A percentile compares a stretch with the other conserved stretches of the same genome.
phyloP scores from a whole-genome alignment of 345 rosid genomes.

The Hypericum perforatum region DNA sequence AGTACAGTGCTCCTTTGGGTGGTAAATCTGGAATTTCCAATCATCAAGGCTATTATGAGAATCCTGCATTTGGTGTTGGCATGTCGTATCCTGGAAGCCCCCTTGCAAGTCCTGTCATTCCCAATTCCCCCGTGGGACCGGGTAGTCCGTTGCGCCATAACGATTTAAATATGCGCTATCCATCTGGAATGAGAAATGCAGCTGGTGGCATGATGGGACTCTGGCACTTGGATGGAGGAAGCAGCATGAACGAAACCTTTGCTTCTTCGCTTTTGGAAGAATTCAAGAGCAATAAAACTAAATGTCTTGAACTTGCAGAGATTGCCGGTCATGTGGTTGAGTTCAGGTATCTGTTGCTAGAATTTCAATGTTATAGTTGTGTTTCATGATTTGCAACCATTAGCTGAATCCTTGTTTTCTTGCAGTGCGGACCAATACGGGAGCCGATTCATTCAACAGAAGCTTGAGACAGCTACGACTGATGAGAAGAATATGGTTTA shows the following conservation, averaged over 20 bases:
- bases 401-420: not conserved
- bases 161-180: slow-evolving; percentile 42
- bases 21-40: slow-evolving; percentile 46
- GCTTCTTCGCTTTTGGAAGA: slow-evolving; percentile 63
- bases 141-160: slow-evolving; percentile 48
- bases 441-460: slow-evolving; percentile 60
- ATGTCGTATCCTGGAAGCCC: slow-evolving; percentile 53
- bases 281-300: slow-evolving; percentile 61
- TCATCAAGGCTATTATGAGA: slow-evolving; percentile 50
- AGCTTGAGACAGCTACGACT: slow-evolving; percentile 42
- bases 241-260: slow-evolving; percentile 37
- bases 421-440: slow-evolving; percentile 71
- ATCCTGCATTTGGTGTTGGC: slow-evolving; percentile 41
- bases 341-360: slow-evolving; percentile 38
- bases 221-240: slow-evolving; percentile 47
- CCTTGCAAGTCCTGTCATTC: slow-evolving; percentile 29
- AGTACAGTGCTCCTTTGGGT: slow-evolving; percentile 35
- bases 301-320: slow-evolving; percentile 57
- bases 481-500: slow-evolving; percentile 57
- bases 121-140: slow-evolving; percentile 41
- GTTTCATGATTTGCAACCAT: not conserved
- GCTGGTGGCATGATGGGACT: slow-evolving; percentile 44
- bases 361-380: not conserved
- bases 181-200: slow-evolving; percentile 40
- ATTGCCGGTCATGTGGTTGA: slow-evolving; percentile 64